These are phyloP conservation scores for Phalaenopsis aphrodite DNA, from an alignment of 106 monocot genomes.

Conservation along the genomic window DNA sequence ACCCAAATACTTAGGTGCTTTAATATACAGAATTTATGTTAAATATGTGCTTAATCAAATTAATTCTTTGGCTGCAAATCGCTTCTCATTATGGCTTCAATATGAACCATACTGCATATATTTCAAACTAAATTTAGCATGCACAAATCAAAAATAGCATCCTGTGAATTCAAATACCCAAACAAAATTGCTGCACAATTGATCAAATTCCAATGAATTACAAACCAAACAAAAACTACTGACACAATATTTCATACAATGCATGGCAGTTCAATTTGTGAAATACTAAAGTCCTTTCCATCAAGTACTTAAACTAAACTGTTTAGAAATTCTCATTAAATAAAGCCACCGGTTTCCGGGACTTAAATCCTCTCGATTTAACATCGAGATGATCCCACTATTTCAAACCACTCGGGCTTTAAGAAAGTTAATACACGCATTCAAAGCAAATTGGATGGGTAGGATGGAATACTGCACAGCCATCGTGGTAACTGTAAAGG, in stretches of 20 bases:
- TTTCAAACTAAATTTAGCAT: neutral
- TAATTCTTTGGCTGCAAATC: no score
- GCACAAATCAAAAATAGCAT: neutral
- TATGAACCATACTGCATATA: neutral
- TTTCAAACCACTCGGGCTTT: neutral
- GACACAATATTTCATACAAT: neutral
- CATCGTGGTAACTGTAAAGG: neutral
- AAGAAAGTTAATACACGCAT: neutral
- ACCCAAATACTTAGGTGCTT: no score
- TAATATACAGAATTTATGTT: no score
- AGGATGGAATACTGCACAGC: neutral
- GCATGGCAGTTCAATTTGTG: neutral
- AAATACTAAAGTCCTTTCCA: neutral
- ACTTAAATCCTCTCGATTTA: neutral
- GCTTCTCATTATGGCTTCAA: neutral
- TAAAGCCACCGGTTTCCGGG: neutral
- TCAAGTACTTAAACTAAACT: neutral
- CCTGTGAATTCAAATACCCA: neutral
- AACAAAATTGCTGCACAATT: neutral
- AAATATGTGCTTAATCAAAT: no score
- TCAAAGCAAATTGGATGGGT: neutral
- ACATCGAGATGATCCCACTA: neutral
- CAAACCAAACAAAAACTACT: neutral
- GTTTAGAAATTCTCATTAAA: neutral
- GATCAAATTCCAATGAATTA: neutral